A percentile compares a stretch with the other conserved stretches of the same genome.
phyloP scores from a whole-genome alignment of 1,284 basidiomycete species.

The Rhodotorula sp. region DNA sequence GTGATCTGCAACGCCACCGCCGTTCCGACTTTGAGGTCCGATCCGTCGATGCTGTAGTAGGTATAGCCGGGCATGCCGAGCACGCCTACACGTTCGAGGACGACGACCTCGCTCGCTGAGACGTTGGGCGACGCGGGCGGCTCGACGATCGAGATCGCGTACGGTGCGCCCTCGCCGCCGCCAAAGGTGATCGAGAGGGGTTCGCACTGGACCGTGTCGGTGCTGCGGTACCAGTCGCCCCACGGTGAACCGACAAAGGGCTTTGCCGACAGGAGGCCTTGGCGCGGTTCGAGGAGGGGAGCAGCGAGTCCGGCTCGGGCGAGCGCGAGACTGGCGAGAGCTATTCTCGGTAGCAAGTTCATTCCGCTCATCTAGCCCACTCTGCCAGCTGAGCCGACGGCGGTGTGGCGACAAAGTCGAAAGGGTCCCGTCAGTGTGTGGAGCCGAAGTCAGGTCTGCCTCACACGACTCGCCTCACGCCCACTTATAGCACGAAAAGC shows the following conservation, averaged over 20 bases:
- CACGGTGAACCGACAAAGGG: conserved; percentile 19
- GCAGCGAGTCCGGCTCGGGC: background rate
- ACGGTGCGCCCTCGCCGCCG: conserved; percentile 20
- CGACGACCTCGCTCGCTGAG: conserved; percentile 12
- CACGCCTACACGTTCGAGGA: conserved; percentile 14
- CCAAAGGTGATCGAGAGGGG: conserved; percentile 19
- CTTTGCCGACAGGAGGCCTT: background rate
- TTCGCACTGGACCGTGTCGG: conserved; percentile 17
- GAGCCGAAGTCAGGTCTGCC: no score
- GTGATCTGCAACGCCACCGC: conserved; percentile 23
- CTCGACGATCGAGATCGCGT: conserved; percentile 16
- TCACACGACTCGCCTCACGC: no score
- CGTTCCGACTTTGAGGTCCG: conserved; percentile 1
- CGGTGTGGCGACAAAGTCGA: no score
- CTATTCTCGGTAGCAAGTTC: background rate
- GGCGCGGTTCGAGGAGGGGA: background rate
- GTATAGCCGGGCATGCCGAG: conserved; percentile 24
- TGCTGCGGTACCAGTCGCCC: conserved; percentile 16
- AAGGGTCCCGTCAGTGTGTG: no score
- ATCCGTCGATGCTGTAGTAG: conserved; percentile 3
- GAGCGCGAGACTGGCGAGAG: background rate
- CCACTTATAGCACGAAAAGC: no score
- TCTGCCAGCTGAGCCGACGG: background rate
- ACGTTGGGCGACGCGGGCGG: conserved; percentile 1
- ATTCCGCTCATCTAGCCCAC: background rate